phyloP scores from a whole-genome alignment of 345 rosid species.

The Turritis glabra region DNA sequence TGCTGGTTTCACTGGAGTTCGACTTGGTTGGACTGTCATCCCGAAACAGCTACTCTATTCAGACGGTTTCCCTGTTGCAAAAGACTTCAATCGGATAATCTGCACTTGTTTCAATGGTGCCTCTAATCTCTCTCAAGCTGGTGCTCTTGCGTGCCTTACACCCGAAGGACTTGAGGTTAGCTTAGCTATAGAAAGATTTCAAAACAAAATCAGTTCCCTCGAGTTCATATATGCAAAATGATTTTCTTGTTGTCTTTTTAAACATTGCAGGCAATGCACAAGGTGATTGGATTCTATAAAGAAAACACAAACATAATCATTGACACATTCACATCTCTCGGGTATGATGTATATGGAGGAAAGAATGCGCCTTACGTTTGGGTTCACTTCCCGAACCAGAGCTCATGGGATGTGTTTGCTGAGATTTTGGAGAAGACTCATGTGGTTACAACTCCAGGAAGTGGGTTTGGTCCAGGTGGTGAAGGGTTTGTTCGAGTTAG shows the following conservation, averaged over 20 bases:
- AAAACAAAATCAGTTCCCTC: not conserved
- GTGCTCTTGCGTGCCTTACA: slow-evolving; percentile 91
- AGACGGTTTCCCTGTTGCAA: slow-evolving; percentile 88
- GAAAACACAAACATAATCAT: slow-evolving; percentile 78
- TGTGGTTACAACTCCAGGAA: slow-evolving; percentile 87
- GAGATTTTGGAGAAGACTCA: slow-evolving; percentile 94
- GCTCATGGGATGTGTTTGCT: slow-evolving; percentile 94
- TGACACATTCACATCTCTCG: slow-evolving; percentile 79
- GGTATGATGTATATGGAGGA: slow-evolving; percentile 88
- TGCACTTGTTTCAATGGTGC: slow-evolving; percentile 96
- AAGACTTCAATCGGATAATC: slow-evolving; percentile 83
- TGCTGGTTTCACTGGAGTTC: slow-evolving; percentile 97
- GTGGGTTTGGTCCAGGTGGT: slow-evolving; percentile 97
- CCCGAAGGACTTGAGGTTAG: slow-evolving; percentile 78
- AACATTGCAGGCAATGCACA: slow-evolving; percentile 66
- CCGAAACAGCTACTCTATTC: slow-evolving; percentile 84
- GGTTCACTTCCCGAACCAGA: slow-evolving; percentile 94
- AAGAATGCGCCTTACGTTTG: slow-evolving; percentile 91
- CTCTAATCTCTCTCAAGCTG: slow-evolving; percentile 86
- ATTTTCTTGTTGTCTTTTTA: not conserved
- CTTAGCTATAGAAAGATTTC: not conserved
- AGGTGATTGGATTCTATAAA: slow-evolving; percentile 90
- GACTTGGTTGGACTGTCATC: slow-evolving; percentile 95
- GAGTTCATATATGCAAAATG: no score
- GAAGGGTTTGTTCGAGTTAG: slow-evolving; percentile 93